phyloP scores from a whole-genome alignment of 2,329 filamentous ascomycete species.

The Colletotrichum neosansevieriae region DNA sequence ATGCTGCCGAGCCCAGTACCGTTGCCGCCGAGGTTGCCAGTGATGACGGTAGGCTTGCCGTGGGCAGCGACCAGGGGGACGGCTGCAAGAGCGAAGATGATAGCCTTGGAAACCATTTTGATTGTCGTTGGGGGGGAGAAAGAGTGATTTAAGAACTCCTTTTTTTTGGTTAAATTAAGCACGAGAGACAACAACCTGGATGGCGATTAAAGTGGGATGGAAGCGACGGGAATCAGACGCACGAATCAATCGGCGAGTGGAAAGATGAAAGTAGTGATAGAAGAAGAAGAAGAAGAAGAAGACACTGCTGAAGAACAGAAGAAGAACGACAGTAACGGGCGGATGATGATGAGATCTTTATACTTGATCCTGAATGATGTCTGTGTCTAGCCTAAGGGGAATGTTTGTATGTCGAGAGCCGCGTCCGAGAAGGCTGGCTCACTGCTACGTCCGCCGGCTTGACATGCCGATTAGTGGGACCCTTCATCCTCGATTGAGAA shows the following conservation, averaged over 20 bases:
- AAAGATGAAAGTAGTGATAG: constrained; percentile 7
- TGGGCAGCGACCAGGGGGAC: constrained; percentile 47
- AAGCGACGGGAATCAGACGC: constrained; percentile 16
- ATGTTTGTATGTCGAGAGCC: constrained; percentile 1
- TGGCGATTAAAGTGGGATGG: background rate
- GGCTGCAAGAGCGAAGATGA: constrained; percentile 44
- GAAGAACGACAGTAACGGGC: background rate
- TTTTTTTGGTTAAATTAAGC: constrained; percentile 1
- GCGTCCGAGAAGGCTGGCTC: background rate
- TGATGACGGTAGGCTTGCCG: constrained; percentile 45
- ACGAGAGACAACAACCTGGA: background rate
- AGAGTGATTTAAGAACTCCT: background rate
- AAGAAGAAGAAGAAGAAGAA: constrained; percentile 21
- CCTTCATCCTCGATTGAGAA: background rate
- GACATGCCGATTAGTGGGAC: constrained; percentile 10
- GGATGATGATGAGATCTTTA: constrained; percentile 12
- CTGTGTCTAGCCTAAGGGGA: background rate
- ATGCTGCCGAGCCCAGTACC: constrained; percentile 54
- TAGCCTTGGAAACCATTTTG: constrained; percentile 41
- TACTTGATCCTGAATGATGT: constrained; percentile 8
- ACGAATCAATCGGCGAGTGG: constrained; percentile 37
- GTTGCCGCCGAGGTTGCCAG: constrained; percentile 53
- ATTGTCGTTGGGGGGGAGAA: background rate
- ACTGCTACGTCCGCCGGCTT: background rate
- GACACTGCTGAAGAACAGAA: constrained; percentile 5